Base-by-base conservation (phyloP, 352 stramenopile species). In the Phytophthora citricola region DNA sequence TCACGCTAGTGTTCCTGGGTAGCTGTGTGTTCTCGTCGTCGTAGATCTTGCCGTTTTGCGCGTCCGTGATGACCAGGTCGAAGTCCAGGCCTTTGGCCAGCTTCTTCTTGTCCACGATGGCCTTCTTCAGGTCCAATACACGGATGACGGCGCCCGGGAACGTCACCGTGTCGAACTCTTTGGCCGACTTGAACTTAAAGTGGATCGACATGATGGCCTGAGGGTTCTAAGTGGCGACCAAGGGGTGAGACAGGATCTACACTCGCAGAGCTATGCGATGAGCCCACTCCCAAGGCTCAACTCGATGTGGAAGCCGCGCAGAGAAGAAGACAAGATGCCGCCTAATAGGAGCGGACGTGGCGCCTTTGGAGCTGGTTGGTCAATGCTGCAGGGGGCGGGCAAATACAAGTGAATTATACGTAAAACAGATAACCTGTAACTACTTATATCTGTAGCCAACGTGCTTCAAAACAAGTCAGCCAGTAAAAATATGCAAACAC, bases 91-190 rank as follows among this genome's bases (percentile, higher is more conserved):
- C 92, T 56, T 97, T 97, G 61, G 87, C 86, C 24, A 98, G 81
- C 56, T 96, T 96, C 75, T 97, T 97, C 71, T 97, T 93, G 47
- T 97, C 92, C 43, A 98, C 92, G 60, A 98, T 98, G 29, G 90
- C 90, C 64, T 96, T 93, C 78, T 98, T 97, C n/a, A 97, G 77
- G 73, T 96, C 89, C 31, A 95, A 57, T 47, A 96, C 85, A 59
- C 87, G 85, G 72, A 96, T 96, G 44, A 93, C 85, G 10, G 87
- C 85, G 62, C 89, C 89, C 5, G 84, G 72, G 53, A 96, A 95
- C 41, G 85, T 92, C 27, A 96, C 86, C 29, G 87, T 95, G 68
- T 93, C 87, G 64, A 95, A 96, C 70, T 94, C 87, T 76, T 95
- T 96, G 53, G 87, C 87, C 26, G 84, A 92, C 67, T 96, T 96